phyloP scores from a whole-genome alignment of 176 grass and related monocot species.

The Rhynchospora tenuis region DNA sequence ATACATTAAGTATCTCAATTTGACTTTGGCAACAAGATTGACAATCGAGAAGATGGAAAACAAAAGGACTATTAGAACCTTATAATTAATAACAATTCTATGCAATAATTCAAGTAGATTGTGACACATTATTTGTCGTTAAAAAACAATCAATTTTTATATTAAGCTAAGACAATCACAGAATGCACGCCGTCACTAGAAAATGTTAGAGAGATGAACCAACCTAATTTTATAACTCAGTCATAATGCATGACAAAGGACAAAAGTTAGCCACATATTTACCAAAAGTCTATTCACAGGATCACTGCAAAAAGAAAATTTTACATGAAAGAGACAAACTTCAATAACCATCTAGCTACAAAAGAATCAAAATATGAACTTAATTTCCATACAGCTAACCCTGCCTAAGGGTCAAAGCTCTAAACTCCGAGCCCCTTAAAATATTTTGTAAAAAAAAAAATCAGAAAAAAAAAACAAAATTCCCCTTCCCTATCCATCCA shows the following conservation, averaged over 20 bases:
- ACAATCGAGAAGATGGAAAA: not conserved
- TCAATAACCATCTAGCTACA: not conserved
- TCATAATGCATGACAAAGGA: too few relatives aligned
- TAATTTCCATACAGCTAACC: not conserved
- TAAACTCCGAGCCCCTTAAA: not conserved
- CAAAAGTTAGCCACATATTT: not conserved
- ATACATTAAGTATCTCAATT: not conserved
- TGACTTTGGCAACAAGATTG: not conserved
- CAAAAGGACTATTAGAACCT: not conserved
- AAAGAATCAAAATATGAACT: conserved; percentile 33
- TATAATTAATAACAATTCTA: too few relatives aligned
- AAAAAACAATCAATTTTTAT: not conserved
- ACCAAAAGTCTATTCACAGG: conserved; percentile 15
- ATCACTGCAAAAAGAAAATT: conserved; percentile 20
- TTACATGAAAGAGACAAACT: not conserved
- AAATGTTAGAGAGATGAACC: not conserved
- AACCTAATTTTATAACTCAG: not conserved
- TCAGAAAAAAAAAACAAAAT: not conserved
- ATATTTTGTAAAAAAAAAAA: not conserved
- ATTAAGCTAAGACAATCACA: not conserved
- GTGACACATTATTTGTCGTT: not conserved
- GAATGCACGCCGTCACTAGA: not conserved
- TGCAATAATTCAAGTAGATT: too few relatives aligned
- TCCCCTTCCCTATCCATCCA: not conserved
- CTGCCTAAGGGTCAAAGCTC: not conserved